Base-by-base conservation (phyloP, 1,284 basidiomycete species). In the Earliella scabrosa region DNA sequence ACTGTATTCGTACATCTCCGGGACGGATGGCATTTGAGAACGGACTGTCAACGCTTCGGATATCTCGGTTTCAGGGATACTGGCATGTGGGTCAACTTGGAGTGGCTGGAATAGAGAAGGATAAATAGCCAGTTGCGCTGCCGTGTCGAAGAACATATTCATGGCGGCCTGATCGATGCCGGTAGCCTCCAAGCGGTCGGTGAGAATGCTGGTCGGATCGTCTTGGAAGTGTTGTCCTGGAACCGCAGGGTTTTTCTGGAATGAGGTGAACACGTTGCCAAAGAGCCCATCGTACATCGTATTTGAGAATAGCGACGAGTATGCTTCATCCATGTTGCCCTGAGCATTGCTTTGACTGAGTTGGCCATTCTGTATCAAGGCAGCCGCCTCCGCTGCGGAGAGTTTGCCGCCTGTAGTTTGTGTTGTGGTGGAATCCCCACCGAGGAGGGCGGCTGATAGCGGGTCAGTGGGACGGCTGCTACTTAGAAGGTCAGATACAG, bases 221-320 rank as follows among this genome's bases (percentile, higher is more conserved):
- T 45, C 39, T 18, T 54, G 52, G 50, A 62, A 63, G 50, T 54
- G 56, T 21, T 58, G 54, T n/a, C 56, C 63, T 10, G 60, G 60
- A 0, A 62, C 44, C 2, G 29, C 14, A 0, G 60, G 60, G 21
- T 59, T 57, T 57, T 59, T 59, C 46, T 65, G 55, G 41, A 60
- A 63, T 20, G 47, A 58, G 4, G 60, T 57, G 50, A 67, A 67
- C 34, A 65, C 32, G 27, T 58, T 55, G 7, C 54, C 45, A 32
- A 67, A 67, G 52, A 71, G 64, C 47, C 63, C 63, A 57, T 69
- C 67, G 49, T 70, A 67, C 58, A 69, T 61, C 40, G 68, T 60
- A 35, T 58, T 65, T 2, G 67, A 64, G 53, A 68, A 62, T 1
- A 70, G 58, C 23, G 65, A 62, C 47, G 64, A 61, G 45, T 66